phyloP scores from a whole-genome alignment of 2,329 filamentous ascomycete genomes.

The Massarina eburnea region DNA sequence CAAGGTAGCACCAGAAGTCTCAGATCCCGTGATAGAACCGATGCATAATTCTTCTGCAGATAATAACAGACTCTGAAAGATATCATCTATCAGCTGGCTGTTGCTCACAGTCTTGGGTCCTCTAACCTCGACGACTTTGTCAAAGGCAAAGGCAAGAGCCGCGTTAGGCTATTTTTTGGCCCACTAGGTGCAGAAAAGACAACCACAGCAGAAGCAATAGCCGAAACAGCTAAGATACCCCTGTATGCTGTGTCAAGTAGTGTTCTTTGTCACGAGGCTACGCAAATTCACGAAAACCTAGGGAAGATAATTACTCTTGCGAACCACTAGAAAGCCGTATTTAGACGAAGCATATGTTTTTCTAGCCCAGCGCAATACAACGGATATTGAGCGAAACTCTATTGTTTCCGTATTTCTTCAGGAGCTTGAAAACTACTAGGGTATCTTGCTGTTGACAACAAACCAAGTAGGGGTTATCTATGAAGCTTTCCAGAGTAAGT shows the following conservation, averaged over 20 bases:
- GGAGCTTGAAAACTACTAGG: slow-evolving; percentile 12
- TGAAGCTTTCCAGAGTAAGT: slow-evolving; percentile 8
- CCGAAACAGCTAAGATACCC: slow-evolving; percentile 52
- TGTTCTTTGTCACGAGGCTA: slow-evolving; percentile 49
- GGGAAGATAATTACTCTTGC: slow-evolving; percentile 49
- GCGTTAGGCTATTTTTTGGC: slow-evolving; percentile 53
- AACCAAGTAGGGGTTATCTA: slow-evolving; percentile 15
- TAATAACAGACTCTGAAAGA: background rate
- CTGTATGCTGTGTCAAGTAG: slow-evolving; percentile 52
- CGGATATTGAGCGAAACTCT: slow-evolving; percentile 6
- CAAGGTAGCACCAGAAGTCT: too few relatives aligned
- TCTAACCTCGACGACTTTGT: slow-evolving; percentile 11
- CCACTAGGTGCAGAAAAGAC: slow-evolving; percentile 50
- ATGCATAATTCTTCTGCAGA: too few relatives aligned
- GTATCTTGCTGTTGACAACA: slow-evolving; percentile 19
- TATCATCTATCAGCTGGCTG: slow-evolving; percentile 1
- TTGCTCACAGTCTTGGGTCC: slow-evolving; percentile 1
- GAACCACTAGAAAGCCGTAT: slow-evolving; percentile 52
- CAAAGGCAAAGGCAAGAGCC: slow-evolving; percentile 54
- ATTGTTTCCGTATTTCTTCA: slow-evolving; percentile 17
- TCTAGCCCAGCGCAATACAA: background rate
- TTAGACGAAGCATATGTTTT: slow-evolving; percentile 52
- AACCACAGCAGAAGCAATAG: slow-evolving; percentile 25
- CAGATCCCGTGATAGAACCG: too few relatives aligned
- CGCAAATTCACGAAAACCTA: slow-evolving; percentile 46